These are phyloP conservation scores for Crithidia bombi DNA, from an alignment of 208 protist species.

Conservation along the genomic window DNA sequence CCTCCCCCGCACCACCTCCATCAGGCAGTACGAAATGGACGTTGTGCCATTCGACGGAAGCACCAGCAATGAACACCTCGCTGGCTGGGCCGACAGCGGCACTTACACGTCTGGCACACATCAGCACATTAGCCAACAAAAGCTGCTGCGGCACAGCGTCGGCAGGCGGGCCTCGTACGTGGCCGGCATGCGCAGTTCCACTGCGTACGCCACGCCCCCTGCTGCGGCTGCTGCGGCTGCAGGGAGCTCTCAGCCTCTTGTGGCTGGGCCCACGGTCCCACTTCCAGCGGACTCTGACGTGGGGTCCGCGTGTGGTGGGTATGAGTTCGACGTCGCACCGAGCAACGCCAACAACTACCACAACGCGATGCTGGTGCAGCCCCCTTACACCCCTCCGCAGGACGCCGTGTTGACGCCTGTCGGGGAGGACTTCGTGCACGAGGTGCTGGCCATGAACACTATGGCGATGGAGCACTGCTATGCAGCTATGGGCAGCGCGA, in stretches of 20 bases:
- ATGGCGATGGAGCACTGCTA: constrained; percentile 82
- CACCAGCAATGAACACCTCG: background rate
- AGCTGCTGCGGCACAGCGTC: constrained; percentile 24
- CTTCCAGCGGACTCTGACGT: background rate
- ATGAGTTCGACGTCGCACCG: background rate
- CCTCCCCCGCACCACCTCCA: background rate
- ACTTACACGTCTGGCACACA: background rate
- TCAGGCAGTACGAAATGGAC: constrained; percentile 9
- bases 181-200: constrained; percentile 24
- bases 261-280: background rate
- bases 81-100: background rate
- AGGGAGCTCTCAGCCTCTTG: background rate
- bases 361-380: background rate
- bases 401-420: constrained; percentile 22
- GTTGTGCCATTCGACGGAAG: background rate
- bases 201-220: constrained; percentile 12
- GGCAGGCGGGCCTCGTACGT: constrained; percentile 24
- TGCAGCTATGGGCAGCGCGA: constrained; percentile 22
- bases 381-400: constrained; percentile 8
- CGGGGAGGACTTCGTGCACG: constrained; percentile 68
- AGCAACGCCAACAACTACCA: background rate
- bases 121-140: constrained; percentile 27
- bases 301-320: background rate
- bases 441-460: constrained; percentile 84
- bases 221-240: background rate